phyloP scores from a whole-genome alignment of 768 basidiomycete genomes.

The Boletus barrowsii region DNA sequence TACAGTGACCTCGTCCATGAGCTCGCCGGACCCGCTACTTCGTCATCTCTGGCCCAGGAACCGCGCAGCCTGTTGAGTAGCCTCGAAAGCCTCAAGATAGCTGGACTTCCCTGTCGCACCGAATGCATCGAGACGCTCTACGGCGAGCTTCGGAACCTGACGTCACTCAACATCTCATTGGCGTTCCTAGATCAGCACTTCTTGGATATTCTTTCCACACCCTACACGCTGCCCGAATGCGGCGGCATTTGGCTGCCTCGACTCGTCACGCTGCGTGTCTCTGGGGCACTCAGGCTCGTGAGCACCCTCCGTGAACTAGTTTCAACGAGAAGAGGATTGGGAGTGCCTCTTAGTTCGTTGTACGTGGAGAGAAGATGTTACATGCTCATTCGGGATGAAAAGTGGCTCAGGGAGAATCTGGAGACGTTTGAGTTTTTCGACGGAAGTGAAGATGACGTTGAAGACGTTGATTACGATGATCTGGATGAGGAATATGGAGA shows the following conservation, averaged over 20 bases:
- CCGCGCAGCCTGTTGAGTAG: conserved; percentile 39
- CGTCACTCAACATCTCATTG: conserved; percentile 31
- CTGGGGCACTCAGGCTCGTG: conserved; percentile 30
- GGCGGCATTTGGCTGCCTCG: conserved; percentile 42
- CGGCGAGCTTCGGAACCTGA: conserved; percentile 46
- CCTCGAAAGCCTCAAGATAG: conserved; percentile 52
- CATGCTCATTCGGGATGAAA: background rate
- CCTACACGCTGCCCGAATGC: background rate
- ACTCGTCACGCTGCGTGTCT: conserved; percentile 46
- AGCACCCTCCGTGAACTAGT: background rate
- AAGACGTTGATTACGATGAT: too few species aligned
- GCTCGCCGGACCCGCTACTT: conserved; percentile 31
- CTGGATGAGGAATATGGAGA: too few species aligned
- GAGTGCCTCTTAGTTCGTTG: background rate
- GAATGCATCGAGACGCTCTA: conserved; percentile 35
- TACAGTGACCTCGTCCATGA: conserved; percentile 47
- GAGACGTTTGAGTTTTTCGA: background rate
- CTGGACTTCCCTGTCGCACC: conserved; percentile 45
- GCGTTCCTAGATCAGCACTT: conserved; percentile 14
- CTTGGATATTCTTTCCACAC: conserved; percentile 15
- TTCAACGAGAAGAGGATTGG: background rate
- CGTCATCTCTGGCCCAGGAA: conserved; percentile 30
- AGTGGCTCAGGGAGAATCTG: background rate
- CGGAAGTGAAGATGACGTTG: too few species aligned
- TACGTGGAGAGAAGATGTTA: background rate